Evolutionary conservation across 345 rosid genomes (phyloP), one percentile per base, ranked within the genome.

Genomic region (Conringia planisiliqua): DNA sequence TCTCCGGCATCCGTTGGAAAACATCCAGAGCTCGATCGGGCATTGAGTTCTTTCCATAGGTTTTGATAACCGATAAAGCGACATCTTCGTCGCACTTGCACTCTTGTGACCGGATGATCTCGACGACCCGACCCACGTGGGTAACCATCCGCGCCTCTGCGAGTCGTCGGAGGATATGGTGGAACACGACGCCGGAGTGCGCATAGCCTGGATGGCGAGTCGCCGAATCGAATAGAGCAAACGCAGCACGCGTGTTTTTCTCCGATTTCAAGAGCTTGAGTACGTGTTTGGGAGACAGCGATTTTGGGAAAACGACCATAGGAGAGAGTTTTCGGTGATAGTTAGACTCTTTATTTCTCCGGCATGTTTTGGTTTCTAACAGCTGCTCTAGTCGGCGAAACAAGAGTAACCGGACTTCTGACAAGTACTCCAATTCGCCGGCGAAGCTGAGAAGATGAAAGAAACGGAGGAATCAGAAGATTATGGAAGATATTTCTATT

Each of bases 41-140:
- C 90, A 88, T 83, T 5, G 84, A 82, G 80, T 81, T 85, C 32
- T 85, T 86, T 13, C 87, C 84, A 46, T 89, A 95, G 3, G 84
- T 85, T 78, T 89, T 90, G 36, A 90, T 78, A 1, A 84, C 89
- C 10, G 91, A 73, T 16, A 91, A 69, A 17, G 89, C 90, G 17
- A 94, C 84, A 42, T 94, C 97, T 81, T 91, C 96, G 12, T 89
- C 76, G 86, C 96, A 91, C 12, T 68, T 71, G 76, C 91, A 86
- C 67, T 83, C 79, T 70, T 82, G 87, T 69, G 84, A 48, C 70
- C 75, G 74, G 42, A 91, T 82, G 52, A 90, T 85, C 27, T 87
- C 86, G 18, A 91, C 82, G 70, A 91, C 75, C 10, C 86, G 86
- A 50, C 54, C 62, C 3, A 91, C 79, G 40, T 87, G 91, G 4